Base-by-base conservation (phyloP, 2,329 filamentous ascomycete species). In the Coleophoma eucalyptorum region DNA sequence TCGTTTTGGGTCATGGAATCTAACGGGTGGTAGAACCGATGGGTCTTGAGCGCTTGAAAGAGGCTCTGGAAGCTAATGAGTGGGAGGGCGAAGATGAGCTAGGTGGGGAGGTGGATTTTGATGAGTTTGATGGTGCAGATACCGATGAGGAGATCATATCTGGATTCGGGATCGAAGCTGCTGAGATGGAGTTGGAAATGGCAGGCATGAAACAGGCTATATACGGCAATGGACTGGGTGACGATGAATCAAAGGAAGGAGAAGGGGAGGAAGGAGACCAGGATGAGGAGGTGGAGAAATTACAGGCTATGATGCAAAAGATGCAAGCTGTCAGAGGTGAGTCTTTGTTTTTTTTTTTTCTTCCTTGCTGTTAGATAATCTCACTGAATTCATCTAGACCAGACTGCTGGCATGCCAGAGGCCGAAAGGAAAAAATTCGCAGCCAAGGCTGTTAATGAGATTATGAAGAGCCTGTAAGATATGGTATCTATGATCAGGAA, bases 1-100 rank as follows among this genome's bases (percentile, higher is more conserved):
- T 59, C 8, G 55, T 46, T 19, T 18, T 45, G 19, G 12, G 21
- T 26, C 26, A 26, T 26, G 26, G 26, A 26, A 26, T 26, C 26
- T 38, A 18, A 13, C 6, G 18, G 8, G 19, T 21, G 18, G 40
- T 41, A 81, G 83, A 86, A 65, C 78, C 77, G 52, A 76, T 73
- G 32, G 83, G 83, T 15, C 73, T 86, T 35, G 71, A 78, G 1
- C 74, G 84, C 10, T 73, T 81, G 2, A 71, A 73, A 8, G 83
- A 87, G 61, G 84, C 83, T 0, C 66, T 88, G 13, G 77, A 87
- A 60, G 72, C 82, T 15, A 87, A 86, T 61, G 83, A 86, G 65
- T 88, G 84, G 84, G 73, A 71, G 2, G 63, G 56, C 15, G 62
- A 57, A 8, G 68, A 71, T 50, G 67, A 66, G 1, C 60, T 67